Base-by-base conservation (phyloP, 106 monocot species). In the Apostasia ramifera region DNA sequence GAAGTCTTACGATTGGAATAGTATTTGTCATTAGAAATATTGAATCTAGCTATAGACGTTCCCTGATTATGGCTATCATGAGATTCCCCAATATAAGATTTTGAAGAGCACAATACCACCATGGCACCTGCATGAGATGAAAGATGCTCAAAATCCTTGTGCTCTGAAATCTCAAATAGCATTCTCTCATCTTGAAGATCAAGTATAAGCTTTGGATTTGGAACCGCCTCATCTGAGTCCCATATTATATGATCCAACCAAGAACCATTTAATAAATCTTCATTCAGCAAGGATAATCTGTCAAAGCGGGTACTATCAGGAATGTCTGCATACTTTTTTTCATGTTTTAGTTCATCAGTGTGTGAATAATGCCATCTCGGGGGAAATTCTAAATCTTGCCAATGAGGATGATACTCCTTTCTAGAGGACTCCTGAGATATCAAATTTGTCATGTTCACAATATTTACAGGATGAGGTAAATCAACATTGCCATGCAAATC, bases 1-100 rank as follows among this genome's bases (percentile, higher is more conserved):
- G 87, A 83, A 6, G 54, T 80, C 64, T 92, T 98, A 54, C 85
- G 62, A 69, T 72, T 98, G 13, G 97, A 79, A 71, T 98, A 98
- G 74, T 84, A 98, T 70, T 87, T 92, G 75, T 92, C 97, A 76
- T 98, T 98, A 66, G 97, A 98, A 68, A 98, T 86, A 57, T 98
- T 85, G 73, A 92, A 98, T 70, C 78, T 69, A 14, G 79, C 81
- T 77, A 69, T 57, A 55, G 77, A 78, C 59, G 69, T 69, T 63
- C 73, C 79, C 47, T 83, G 84, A 68, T 71, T 75, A 70, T 78
- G 75, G 76, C 54, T 53, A 67, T 89, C 84, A 43, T 67, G 53
- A 4, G 76, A 69, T 57, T 81, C 80, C 42, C 61, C 75, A 0
- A 52, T 3, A 45, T 77, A 75, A 70, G 75, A 74, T 49, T 79